Conservation (phyloP, 192 early-diverging fungal species). For the Backusella tarrabulga region DNA sequence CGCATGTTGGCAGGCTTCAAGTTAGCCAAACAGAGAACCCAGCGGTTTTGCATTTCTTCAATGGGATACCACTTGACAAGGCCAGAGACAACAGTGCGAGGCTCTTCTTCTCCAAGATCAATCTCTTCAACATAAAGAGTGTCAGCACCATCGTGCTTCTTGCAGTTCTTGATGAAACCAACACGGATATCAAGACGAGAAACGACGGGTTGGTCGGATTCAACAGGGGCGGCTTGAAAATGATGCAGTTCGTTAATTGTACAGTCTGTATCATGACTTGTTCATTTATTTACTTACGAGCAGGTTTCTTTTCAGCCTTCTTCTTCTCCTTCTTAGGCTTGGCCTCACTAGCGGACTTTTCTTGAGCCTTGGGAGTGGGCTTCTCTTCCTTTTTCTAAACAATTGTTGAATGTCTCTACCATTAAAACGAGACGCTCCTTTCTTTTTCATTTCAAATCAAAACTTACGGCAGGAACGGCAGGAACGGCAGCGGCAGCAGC, state of each 20-base stretch:
- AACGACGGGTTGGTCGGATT: conserved; percentile 50
- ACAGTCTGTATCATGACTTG: not conserved
- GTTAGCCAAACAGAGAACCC: conserved; percentile 81
- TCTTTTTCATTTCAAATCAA: not conserved
- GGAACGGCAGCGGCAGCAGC: conserved; percentile 20
- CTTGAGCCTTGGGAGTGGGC: conserved; percentile 29
- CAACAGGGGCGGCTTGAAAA: conserved; percentile 35
- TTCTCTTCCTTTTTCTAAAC: conserved; percentile 12
- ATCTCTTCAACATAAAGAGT: conserved; percentile 97
- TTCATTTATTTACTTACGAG: conserved; percentile 22
- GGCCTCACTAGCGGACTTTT: conserved; percentile 36
- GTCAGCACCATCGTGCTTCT: conserved; percentile 94
- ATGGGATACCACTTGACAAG: conserved; percentile 90
- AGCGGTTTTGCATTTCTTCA: conserved; percentile 80
- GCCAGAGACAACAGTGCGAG: conserved; percentile 88
- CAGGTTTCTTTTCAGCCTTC: conserved; percentile 58
- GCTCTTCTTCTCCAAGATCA: conserved; percentile 90
- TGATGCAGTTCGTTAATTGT: not conserved
- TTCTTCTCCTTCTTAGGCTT: conserved; percentile 56
- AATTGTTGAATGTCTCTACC: not conserved
- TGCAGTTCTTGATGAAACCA: conserved; percentile 78
- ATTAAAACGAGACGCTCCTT: not conserved
- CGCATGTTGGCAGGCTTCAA: conserved; percentile 95
- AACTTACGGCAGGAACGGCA: conserved; percentile 19
- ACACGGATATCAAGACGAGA: conserved; percentile 94